A percentile compares a stretch with the other conserved stretches of the same genome.
Evolutionary conservation across 495 filamentous ascomycete species (phyloP).

Genomic region (Lasiosphaeria hispida): DNA sequence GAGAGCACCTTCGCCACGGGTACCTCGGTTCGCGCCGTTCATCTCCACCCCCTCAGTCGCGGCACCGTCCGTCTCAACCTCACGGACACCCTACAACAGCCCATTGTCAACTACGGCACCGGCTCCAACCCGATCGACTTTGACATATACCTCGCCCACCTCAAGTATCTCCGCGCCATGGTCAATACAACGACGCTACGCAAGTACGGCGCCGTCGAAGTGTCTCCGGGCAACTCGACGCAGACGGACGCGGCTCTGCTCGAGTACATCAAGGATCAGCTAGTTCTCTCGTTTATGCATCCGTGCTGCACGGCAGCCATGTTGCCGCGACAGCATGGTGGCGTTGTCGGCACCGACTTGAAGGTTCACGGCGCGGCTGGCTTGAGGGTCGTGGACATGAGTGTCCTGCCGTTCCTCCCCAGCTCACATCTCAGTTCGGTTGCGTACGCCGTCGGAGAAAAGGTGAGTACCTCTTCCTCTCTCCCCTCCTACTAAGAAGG

Average conservation of each 20-base stretch:
- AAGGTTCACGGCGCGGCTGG: conserved; percentile 53
- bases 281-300: conserved; percentile 17
- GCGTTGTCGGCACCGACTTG: conserved; percentile 50
- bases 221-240: neutral
- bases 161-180: conserved; percentile 1
- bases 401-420: conserved; percentile 54
- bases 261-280: neutral
- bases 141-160: conserved; percentile 28
- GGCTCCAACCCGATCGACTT: conserved; percentile 40
- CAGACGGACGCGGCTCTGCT: neutral
- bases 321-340: conserved; percentile 42
- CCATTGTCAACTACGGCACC: conserved; percentile 37
- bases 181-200: conserved; percentile 1
- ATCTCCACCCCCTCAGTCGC: conserved; percentile 3
- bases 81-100: conserved; percentile 29
- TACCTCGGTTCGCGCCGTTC: conserved; percentile 9
- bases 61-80: conserved; percentile 40
- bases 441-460: conserved; percentile 22
- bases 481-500: neutral
- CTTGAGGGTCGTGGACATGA: conserved; percentile 62
- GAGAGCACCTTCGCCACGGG: conserved; percentile 24
- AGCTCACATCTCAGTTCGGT: conserved; percentile 17
- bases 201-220: conserved; percentile 2
- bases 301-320: conserved; percentile 46
- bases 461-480: conserved; percentile 4